A percentile compares a stretch with the other conserved stretches of the same genome.
These are phyloP conservation scores for Rugonectria rugulosa DNA, from an alignment of 2,329 filamentous ascomycete species.

Conservation along the genomic window DNA sequence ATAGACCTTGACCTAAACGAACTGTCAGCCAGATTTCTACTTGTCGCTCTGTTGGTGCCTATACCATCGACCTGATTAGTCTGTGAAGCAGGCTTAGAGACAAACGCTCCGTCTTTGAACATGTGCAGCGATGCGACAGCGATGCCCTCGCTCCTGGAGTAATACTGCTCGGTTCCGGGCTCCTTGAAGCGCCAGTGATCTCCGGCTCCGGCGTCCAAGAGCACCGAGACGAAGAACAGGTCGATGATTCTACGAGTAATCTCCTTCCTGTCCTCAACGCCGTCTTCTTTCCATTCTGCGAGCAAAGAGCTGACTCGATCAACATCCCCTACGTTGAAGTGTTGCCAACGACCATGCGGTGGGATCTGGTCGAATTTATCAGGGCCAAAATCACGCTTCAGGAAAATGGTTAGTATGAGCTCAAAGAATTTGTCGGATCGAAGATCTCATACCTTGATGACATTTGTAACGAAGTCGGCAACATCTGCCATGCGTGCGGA, in stretches of 20 bases:
- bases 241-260: slow-evolving; percentile 63
- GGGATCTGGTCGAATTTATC: slow-evolving; percentile 56
- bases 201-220: slow-evolving; percentile 63
- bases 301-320: slow-evolving; percentile 56
- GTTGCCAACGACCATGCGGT: slow-evolving; percentile 67
- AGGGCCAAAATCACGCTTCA: slow-evolving; percentile 59
- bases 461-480: slow-evolving; percentile 51
- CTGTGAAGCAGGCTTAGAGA: slow-evolving; percentile 15
- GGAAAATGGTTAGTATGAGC: neutral
- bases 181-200: slow-evolving; percentile 57
- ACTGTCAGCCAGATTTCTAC: too few species aligned
- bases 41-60: too few species aligned
- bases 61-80: slow-evolving; percentile 47
- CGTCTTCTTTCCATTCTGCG: slow-evolving; percentile 52
- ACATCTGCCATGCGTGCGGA: slow-evolving; percentile 46
- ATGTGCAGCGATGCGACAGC: slow-evolving; percentile 59
- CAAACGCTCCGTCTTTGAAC: slow-evolving; percentile 54
- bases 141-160: slow-evolving; percentile 58
- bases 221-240: slow-evolving; percentile 67
- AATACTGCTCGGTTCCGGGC: slow-evolving; percentile 42
- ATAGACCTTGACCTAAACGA: slow-evolving; percentile 45
- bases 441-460: slow-evolving; percentile 49
- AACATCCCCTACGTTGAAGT: slow-evolving; percentile 65
- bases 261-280: slow-evolving; percentile 52
- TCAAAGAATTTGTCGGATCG: neutral